Base-by-base conservation (phyloP, 768 basidiomycete species). In the Crucibulum laeve region DNA sequence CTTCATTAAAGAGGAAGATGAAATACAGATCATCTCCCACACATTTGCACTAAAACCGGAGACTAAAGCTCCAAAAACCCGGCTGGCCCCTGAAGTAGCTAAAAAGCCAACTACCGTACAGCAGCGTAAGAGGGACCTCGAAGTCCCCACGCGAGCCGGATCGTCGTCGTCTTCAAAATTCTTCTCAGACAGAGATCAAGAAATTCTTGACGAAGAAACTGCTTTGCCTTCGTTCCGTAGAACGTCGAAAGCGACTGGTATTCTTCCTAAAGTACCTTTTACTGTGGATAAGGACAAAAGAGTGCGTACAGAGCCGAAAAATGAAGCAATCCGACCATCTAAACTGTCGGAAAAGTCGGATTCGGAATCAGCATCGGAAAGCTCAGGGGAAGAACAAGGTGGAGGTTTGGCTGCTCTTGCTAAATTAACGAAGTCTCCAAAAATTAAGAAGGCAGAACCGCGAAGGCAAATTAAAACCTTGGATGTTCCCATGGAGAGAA, bases 391-490 rank as follows among this genome's bases (percentile, higher is more conserved):
- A 4, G 66, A 59, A 2, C 60, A 68, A 4, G 63, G 61, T 35
- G 66, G 66, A 30, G 74, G 70, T 54, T 47, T 90, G 48, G 74
- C 71, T 1, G 69, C 71, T 8, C 71, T 90, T 43, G 71, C 68
- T 2, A 77, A 76, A 53, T 60, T 83, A 44, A 83, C 84, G 44
- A 77, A 76, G 47, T 74, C 79, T 1, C 81, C 83, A 6, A 73
- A 72, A 53, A 67, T 80, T 44, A 75, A 70, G 57, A 84, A 80
- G 54, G 70, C 68, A 4, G 56, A 61, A 23, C 75, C 80, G 58
- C 76, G 82, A 19, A 73, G 86, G 28, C 77, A 80, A 56, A 69
- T 87, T 50, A 83, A 80, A 61, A 65, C 77, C 38, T 51, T 89
- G 39, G 81, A 85, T 38, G 62, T 77, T 36, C 75, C 79, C 0